Evolutionary conservation across 768 basidiomycete genomes (phyloP).

Genomic region (Lactifluus echinatus): DNA sequence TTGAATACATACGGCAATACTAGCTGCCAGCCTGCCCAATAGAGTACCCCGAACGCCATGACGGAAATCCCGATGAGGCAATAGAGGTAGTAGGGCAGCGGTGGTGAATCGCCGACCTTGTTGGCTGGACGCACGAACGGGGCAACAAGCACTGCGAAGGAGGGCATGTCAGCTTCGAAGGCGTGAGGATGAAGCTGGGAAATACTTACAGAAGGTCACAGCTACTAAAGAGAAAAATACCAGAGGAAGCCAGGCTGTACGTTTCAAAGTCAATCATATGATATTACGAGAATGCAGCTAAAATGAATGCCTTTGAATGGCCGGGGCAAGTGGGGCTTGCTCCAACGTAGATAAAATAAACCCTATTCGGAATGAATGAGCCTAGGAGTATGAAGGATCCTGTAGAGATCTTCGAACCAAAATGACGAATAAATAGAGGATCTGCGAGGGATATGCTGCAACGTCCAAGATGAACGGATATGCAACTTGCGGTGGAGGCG

Average conservation of each 20-base stretch:
- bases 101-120: slow-evolving; percentile 49
- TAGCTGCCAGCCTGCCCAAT: slow-evolving; percentile 49
- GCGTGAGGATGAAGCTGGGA: neutral
- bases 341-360: slow-evolving; percentile 48
- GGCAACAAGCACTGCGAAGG: slow-evolving; percentile 39
- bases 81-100: slow-evolving; percentile 53
- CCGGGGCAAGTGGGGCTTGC: slow-evolving; percentile 35
- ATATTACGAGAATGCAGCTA: too few relatives aligned
- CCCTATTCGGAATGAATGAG: slow-evolving; percentile 28
- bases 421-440: slow-evolving; percentile 49
- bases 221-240: slow-evolving; percentile 48
- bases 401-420: slow-evolving; percentile 30
- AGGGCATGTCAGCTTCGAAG: neutral
- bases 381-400: too few relatives aligned
- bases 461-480: slow-evolving; percentile 58
- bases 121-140: slow-evolving; percentile 49
- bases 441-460: slow-evolving; percentile 43
- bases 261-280: slow-evolving; percentile 20
- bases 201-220: slow-evolving; percentile 39
- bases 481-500: slow-evolving; percentile 41
- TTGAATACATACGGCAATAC: slow-evolving; percentile 41
- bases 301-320: slow-evolving; percentile 38
- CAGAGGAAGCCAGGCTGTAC: slow-evolving; percentile 46
- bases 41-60: slow-evolving; percentile 38
- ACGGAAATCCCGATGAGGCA: slow-evolving; percentile 46